These are phyloP conservation scores for Lagerstroemia fauriei DNA, from an alignment of 441 rosid genomes.

Conservation along the genomic window DNA sequence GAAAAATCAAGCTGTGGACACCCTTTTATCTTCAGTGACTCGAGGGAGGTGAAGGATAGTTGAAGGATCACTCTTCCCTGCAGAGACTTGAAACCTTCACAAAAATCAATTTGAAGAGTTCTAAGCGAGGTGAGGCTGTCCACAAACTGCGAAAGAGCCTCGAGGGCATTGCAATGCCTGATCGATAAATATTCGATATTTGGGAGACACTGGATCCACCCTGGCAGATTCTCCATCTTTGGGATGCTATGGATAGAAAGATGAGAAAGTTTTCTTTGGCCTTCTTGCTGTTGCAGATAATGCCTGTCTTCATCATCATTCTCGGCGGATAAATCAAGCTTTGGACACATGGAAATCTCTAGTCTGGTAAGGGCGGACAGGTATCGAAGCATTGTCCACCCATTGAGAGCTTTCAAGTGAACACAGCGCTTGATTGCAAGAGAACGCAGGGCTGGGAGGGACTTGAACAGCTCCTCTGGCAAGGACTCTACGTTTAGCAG, in stretches of 20 bases:
- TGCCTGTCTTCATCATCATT: background rate
- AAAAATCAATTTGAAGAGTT: background rate
- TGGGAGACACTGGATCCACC: background rate
- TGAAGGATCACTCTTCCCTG: background rate
- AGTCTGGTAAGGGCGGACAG: background rate
- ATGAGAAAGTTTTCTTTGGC: background rate
- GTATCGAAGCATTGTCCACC: background rate
- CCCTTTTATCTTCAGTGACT: background rate
- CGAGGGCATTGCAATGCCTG: no score
- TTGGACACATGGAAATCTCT: background rate
- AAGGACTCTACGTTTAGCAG: background rate
- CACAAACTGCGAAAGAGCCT: no score
- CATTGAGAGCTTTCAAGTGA: background rate
- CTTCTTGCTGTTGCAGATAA: background rate
- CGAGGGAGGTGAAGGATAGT: background rate
- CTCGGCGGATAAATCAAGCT: background rate
- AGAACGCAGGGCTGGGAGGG: background rate
- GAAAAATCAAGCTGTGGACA: no score
- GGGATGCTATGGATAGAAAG: background rate
- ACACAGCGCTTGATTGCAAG: background rate
- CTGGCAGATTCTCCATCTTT: background rate
- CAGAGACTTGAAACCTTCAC: constrained; percentile 10
- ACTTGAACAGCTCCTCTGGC: background rate
- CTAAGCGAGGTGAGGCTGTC: background rate
- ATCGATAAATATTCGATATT: no score